Evolutionary conservation across 176 grass and related monocot genomes (phyloP).

Genomic region (Phoenix roebelenii): DNA sequence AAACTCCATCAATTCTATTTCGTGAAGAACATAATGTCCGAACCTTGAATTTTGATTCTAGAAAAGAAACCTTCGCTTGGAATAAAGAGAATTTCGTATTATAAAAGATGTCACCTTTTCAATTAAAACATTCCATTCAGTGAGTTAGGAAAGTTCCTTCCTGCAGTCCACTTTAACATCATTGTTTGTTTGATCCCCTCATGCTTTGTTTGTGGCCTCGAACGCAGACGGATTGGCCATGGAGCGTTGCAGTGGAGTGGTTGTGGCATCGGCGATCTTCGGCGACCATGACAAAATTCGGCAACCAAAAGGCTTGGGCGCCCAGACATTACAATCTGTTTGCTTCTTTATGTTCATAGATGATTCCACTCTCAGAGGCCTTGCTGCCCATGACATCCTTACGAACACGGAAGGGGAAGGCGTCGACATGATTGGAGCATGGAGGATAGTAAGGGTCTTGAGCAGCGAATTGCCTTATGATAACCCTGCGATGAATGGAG

Average conservation of each 20-base stretch:
- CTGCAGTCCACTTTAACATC: no score
- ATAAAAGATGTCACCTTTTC: no score
- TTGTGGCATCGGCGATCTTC: conserved; percentile 69
- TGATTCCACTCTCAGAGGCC: conserved; percentile 24
- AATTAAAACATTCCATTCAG: no score
- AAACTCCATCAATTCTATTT: no score
- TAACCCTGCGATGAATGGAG: conserved; percentile 76
- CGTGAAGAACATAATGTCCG: no score
- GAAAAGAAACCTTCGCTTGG: no score
- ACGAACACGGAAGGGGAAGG: background rate
- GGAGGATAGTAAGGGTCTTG: conserved; percentile 38
- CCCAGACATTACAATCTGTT: conserved; percentile 32
- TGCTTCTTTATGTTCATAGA: conserved; percentile 98
- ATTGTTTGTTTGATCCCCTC: background rate
- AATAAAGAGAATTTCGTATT: no score
- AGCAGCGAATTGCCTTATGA: conserved; percentile 48
- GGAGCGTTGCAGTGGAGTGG: conserved; percentile 54
- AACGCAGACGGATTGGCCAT: conserved; percentile 60
- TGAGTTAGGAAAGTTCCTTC: no score
- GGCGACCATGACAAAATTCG: conserved; percentile 89
- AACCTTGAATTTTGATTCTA: no score
- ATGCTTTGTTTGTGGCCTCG: background rate
- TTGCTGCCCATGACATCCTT: conserved; percentile 38
- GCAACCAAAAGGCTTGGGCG: conserved; percentile 51
- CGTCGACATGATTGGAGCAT: conserved; percentile 33